Conservation (phyloP, 345 rosid genomes). For the Eucalyptus cladocalyx region DNA sequence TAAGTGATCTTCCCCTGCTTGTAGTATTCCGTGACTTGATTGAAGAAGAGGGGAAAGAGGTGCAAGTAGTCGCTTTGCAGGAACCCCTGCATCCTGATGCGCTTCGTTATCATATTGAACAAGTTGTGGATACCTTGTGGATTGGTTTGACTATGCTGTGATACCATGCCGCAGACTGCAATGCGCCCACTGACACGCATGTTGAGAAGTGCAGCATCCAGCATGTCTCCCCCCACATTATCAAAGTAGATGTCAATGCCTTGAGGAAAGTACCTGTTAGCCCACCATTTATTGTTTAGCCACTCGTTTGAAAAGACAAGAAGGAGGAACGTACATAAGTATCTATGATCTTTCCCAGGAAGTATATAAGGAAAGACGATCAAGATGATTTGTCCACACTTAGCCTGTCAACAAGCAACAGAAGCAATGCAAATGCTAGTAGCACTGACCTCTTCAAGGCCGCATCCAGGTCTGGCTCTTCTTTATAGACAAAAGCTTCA, state of each 20-base stretch:
- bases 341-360: not conserved
- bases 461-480: not conserved
- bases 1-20: not conserved
- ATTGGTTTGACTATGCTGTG: not conserved
- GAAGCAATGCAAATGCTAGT: not conserved
- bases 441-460: not conserved
- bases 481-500: not conserved
- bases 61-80: not conserved
- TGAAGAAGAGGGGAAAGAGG: not conserved
- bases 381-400: not conserved
- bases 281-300: not conserved
- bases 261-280: not conserved
- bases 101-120: not conserved
- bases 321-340: not conserved
- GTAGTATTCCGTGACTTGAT: not conserved
- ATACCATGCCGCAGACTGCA: not conserved
- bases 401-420: not conserved
- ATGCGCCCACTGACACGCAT: not conserved
- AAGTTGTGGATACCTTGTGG: not conserved
- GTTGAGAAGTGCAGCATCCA: not conserved
- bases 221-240: not conserved
- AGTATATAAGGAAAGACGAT: not conserved
- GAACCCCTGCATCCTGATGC: not conserved
- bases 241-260: slow-evolving; percentile 8
- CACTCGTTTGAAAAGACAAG: not conserved